These are phyloP conservation scores for Botrytis sinoallii DNA, from an alignment of 2,329 filamentous ascomycete genomes.

Conservation along the genomic window DNA sequence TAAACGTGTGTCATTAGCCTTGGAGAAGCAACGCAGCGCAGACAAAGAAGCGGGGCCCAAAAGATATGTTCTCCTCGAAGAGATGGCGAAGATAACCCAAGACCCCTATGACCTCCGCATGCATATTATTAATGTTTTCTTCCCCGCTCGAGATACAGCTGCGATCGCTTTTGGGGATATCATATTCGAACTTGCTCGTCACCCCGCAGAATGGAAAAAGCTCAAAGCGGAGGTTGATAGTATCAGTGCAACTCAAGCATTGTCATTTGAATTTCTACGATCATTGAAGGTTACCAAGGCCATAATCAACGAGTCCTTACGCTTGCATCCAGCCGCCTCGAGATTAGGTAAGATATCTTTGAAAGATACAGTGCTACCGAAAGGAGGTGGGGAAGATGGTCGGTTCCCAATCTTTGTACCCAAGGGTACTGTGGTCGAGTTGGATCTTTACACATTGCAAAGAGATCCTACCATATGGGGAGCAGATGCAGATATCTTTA, in stretches of 20 bases:
- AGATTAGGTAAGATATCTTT: neutral
- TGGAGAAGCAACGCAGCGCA: conserved; percentile 6
- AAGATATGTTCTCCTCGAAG: neutral
- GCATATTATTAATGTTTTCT: neutral
- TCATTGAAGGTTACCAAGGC: neutral
- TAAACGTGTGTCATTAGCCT: conserved; percentile 11
- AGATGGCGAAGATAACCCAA: neutral
- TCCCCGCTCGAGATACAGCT: neutral
- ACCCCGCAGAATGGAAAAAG: neutral
- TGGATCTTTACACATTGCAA: conserved; percentile 38
- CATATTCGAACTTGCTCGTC: conserved; percentile 7
- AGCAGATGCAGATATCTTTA: conserved; percentile 39
- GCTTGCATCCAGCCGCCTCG: conserved; percentile 6
- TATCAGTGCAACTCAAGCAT: neutral
- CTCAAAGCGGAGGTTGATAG: neutral
- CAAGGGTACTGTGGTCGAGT: conserved; percentile 24
- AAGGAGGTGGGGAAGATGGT: conserved; percentile 34
- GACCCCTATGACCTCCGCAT: neutral
- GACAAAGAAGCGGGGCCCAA: neutral
- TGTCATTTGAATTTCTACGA: neutral
- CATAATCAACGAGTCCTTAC: conserved; percentile 2
- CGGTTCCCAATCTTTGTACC: conserved; percentile 30
- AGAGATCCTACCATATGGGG: conserved; percentile 40
- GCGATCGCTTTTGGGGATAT: neutral
- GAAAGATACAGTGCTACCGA: conserved; percentile 24